These are phyloP conservation scores for Blastocystis sp. DNA, from an alignment of 352 stramenopile species.

Conservation along the genomic window DNA sequence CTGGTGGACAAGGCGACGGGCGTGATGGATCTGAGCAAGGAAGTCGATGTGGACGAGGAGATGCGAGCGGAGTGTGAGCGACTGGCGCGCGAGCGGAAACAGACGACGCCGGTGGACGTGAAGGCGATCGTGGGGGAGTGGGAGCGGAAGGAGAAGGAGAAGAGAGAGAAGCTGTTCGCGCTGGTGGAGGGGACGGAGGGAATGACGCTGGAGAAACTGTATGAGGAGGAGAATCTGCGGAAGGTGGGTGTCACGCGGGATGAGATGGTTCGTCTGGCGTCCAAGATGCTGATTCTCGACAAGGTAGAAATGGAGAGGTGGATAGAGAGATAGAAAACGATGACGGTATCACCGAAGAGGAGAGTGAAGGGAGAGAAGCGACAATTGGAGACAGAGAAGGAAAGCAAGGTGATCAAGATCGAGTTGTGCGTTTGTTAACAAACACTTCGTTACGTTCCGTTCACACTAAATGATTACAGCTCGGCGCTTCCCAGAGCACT, in stretches of 20 bases:
- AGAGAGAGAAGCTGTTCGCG: not conserved
- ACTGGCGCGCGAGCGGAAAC: not conserved
- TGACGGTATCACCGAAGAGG: not conserved
- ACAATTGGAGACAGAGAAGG: not conserved
- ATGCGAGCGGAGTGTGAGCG: not conserved
- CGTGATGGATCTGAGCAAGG: not conserved
- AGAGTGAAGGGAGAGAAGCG: not conserved
- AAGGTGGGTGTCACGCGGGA: not conserved
- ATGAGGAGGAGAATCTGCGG: not conserved
- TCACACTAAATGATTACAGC: conserved; percentile 53
- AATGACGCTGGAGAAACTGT: not conserved
- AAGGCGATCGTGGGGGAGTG: not conserved
- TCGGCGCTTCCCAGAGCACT: conserved; percentile 45
- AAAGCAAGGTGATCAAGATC: not conserved
- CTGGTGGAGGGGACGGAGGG: not conserved
- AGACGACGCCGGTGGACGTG: not conserved
- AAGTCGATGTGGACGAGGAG: not conserved
- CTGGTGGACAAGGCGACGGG: not conserved
- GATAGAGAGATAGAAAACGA: not conserved
- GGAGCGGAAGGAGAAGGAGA: not conserved
- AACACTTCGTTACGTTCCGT: conserved; percentile 4
- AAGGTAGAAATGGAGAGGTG: not conserved
- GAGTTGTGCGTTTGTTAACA: not conserved
- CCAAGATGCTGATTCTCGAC: not conserved
- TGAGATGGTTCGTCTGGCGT: not conserved